Base-by-base conservation (phyloP, 176 grass and related monocot species). In the Paspalum notatum region DNA sequence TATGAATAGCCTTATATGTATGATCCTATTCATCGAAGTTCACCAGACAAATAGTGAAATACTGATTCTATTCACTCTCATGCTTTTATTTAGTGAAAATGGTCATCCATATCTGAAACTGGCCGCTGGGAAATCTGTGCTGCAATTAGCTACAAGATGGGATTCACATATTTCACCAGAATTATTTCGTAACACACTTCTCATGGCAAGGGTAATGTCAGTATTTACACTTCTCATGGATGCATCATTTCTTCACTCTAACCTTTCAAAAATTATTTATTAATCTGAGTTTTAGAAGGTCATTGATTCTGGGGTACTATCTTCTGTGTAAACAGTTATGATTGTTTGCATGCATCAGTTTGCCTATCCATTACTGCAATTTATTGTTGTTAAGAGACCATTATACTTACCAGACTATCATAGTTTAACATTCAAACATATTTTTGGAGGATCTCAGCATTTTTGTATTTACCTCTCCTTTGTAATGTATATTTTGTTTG, bases 121-220 rank as follows among this genome's bases (percentile, higher is more conserved):
- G 78, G 90, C 83, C 45, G 95, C 90, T 71, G 87, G 65, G 24
- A 98, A 92, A 91, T 98, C 85, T 91, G 75, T 89, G 78, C 89
- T 98, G 71, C 86, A 51, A 44, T 78, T 98, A 64, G 92, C 95
- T 74, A 78, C 85, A 77, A 91, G 77, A 89, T 98, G 95, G 95
- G 92, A 98, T 89, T 81, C 88, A 43, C 85, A 91, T 42, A 89
- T 98, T 78, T 94, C 90, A 66, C 90, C 92, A 71, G 87, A 94
- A 57, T 77, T 89, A 63, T 94, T 98, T 72, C 86, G 83, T 65
- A 75, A 64, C 71, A 74, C 66, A 76, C 83, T 98, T 88, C 86
- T 92, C 81, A 87, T 89, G 62, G 87, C 92, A 71, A 92, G 75
- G 95, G 95, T 94, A 91, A 72, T 24, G 49, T 74, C 49, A 67